Conservation (phyloP, 1,284 basidiomycete genomes). For the Ceratobasidium sp. region DNA sequence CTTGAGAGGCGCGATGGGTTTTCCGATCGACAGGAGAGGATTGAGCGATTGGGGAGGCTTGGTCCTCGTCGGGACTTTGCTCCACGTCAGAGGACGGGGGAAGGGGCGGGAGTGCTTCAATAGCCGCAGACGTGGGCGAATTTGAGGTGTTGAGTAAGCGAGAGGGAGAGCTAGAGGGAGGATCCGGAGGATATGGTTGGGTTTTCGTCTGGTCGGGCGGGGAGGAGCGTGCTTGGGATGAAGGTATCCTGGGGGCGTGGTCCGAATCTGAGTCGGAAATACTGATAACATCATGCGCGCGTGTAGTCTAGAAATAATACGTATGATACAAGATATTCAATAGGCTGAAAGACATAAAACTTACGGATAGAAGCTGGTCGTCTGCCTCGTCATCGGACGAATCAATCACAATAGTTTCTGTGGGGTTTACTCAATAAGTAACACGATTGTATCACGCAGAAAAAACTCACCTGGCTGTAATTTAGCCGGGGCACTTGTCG, state of each 20-base stretch:
- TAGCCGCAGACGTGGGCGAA: not conserved
- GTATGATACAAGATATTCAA: too few species aligned
- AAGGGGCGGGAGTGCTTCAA: conserved; percentile 7
- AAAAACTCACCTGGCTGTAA: not conserved
- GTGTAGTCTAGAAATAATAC: too few species aligned
- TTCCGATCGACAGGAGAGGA: not conserved
- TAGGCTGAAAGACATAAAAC: not conserved
- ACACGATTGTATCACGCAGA: not conserved
- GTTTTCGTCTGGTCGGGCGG: too few species aligned
- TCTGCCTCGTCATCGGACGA: conserved; percentile 19
- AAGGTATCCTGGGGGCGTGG: not conserved
- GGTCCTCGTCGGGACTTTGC: not conserved
- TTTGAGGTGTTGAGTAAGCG: not conserved
- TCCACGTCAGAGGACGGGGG: conserved; percentile 16
- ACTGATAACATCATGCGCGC: not conserved
- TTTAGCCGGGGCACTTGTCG: conserved; percentile 8
- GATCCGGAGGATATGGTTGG: too few species aligned
- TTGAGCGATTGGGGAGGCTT: not conserved
- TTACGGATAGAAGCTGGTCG: not conserved
- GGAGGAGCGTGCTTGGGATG: not conserved
- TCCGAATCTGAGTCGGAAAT: conserved; percentile 15
- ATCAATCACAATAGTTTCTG: conserved; percentile 18
- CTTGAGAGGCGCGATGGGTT: not conserved
- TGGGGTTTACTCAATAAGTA: not conserved
- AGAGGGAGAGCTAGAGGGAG: not conserved